phyloP scores from a whole-genome alignment of 169 alveolate genomes.

The Plasmodium gaboni region DNA sequence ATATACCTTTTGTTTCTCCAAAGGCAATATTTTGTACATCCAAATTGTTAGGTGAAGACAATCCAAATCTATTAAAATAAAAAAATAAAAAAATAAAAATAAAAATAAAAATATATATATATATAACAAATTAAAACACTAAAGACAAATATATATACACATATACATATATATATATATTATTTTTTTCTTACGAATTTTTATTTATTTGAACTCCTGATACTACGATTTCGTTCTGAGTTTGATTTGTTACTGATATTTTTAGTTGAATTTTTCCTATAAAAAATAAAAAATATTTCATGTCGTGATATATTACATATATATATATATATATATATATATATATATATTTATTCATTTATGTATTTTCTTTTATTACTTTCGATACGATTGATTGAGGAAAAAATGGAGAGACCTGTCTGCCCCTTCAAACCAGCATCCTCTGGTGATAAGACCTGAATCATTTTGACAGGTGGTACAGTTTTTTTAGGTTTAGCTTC shows the following conservation, averaged over 20 bases:
- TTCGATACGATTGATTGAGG: slow-evolving; percentile 64
- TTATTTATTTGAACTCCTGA: slow-evolving; percentile 76
- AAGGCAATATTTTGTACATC: slow-evolving; percentile 43
- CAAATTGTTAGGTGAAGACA: slow-evolving; percentile 50
- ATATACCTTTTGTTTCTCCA: slow-evolving; percentile 61
- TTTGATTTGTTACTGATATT: slow-evolving; percentile 45
- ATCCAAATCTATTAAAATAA: slow-evolving; percentile 44
- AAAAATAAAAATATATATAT: neutral
- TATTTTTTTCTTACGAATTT: slow-evolving; percentile 33
- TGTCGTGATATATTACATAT: too few species aligned
- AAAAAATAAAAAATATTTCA: neutral
- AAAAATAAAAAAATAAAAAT: neutral
- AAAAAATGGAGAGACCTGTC: slow-evolving; percentile 34
- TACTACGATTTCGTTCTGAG: slow-evolving; percentile 25
- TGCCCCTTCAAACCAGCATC: slow-evolving; percentile 72
- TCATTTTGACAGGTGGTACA: slow-evolving; percentile 60
- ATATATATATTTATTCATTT: too few species aligned
- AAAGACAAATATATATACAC: neutral
- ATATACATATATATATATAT: too few species aligned
- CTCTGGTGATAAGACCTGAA: slow-evolving; percentile 47
- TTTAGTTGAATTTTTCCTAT: slow-evolving; percentile 58
- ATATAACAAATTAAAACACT: neutral
- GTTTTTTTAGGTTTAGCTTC: slow-evolving; percentile 26
- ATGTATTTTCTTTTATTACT: neutral
- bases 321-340: too few species aligned